These are phyloP conservation scores for Pythium plurisporium DNA, from an alignment of 352 stramenopile genomes.

Conservation along the genomic window DNA sequence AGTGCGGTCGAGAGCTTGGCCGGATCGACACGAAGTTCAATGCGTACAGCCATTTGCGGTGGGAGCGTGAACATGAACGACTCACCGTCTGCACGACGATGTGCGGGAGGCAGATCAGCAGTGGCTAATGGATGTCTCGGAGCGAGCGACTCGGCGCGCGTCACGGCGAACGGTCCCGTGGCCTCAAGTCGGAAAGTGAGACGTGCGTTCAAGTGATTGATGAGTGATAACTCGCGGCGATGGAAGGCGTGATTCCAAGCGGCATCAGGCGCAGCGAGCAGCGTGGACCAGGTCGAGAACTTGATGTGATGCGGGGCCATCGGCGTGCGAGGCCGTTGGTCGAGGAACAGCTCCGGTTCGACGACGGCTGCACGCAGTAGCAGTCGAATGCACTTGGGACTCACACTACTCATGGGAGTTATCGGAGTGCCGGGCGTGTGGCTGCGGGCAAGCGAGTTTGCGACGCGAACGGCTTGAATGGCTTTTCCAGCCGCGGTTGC, in stretches of 20 bases:
- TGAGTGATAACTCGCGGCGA: slow-evolving; percentile 42
- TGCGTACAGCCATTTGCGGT: slow-evolving; percentile 58
- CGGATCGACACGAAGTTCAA: slow-evolving; percentile 59
- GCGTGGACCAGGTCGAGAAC: slow-evolving; percentile 75
- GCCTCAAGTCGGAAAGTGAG: slow-evolving; percentile 71
- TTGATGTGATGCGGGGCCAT: slow-evolving; percentile 40
- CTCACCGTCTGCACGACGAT: slow-evolving; percentile 55
- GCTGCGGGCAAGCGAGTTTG: slow-evolving; percentile 48
- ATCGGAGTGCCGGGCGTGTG: background rate
- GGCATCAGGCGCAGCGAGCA: slow-evolving; percentile 18
- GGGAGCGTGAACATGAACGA: slow-evolving; percentile 67
- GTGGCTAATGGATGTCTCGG: slow-evolving; percentile 55
- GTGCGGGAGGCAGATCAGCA: slow-evolving; percentile 43
- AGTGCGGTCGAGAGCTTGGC: slow-evolving; percentile 4
- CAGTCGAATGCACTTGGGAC: slow-evolving; percentile 53
- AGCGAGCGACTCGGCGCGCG: slow-evolving; percentile 57
- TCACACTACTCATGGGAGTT: slow-evolving; percentile 7
- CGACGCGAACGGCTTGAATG: slow-evolving; percentile 58
- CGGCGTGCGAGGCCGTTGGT: slow-evolving; percentile 26
- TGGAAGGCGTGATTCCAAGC: slow-evolving; percentile 42
- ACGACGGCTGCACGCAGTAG: slow-evolving; percentile 58
- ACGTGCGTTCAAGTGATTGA: slow-evolving; percentile 53
- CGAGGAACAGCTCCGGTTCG: slow-evolving; percentile 57
- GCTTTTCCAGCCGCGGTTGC: slow-evolving; percentile 53
- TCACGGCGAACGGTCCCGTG: slow-evolving; percentile 54